These are phyloP conservation scores for Neopestalotiopsis clavispora DNA, from an alignment of 2,329 filamentous ascomycete species.

Conservation along the genomic window DNA sequence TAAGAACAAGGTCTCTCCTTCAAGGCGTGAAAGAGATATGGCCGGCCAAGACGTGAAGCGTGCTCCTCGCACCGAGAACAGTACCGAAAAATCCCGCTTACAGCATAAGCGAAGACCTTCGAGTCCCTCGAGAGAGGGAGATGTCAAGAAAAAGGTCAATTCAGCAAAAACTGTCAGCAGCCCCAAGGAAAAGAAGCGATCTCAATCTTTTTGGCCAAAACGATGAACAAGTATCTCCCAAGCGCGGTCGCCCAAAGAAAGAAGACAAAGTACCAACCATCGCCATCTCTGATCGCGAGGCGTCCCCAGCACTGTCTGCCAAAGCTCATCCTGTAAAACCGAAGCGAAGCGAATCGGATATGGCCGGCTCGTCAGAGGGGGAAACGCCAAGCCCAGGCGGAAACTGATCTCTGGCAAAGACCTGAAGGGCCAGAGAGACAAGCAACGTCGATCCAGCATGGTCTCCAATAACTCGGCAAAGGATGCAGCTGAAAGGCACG, in stretches of 20 bases:
- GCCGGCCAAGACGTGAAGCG: conserved; percentile 49
- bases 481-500: conserved; percentile 58
- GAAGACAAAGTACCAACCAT: conserved; percentile 55
- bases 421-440: conserved; percentile 62
- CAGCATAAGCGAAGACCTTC: conserved; percentile 50
- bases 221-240: conserved; percentile 54
- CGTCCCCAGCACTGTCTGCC: conserved; percentile 48
- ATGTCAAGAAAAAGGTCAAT: conserved; percentile 48
- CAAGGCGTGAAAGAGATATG: conserved; percentile 41
- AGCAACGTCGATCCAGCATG: conserved; percentile 63
- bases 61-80: conserved; percentile 47
- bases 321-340: conserved; percentile 52
- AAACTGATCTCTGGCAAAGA: conserved; percentile 70
- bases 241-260: conserved; percentile 60
- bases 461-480: conserved; percentile 60
- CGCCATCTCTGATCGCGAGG: conserved; percentile 57
- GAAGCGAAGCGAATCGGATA: conserved; percentile 61
- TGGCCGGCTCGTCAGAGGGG: conserved; percentile 59
- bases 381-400: conserved; percentile 62
- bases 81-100: conserved; percentile 45
- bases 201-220: conserved; percentile 47
- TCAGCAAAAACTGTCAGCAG: conserved; percentile 43
- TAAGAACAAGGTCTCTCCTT: conserved; percentile 56
- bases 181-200: conserved; percentile 54
- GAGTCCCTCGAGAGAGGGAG: conserved; percentile 53